Evolutionary conservation across 2,329 filamentous ascomycete species (phyloP).

Genomic region (Cercospora citrullina): DNA sequence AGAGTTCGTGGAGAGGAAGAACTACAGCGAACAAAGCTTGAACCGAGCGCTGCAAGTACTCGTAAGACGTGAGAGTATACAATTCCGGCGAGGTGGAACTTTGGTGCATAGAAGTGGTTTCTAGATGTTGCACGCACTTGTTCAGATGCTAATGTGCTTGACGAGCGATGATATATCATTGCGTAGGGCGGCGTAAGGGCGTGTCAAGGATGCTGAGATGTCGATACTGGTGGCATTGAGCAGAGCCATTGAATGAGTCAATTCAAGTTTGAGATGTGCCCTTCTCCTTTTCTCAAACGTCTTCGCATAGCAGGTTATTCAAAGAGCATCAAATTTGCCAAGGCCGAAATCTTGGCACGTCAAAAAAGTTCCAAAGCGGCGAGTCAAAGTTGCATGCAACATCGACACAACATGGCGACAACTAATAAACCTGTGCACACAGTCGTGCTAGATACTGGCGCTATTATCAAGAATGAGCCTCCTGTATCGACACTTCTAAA

Average conservation of each 20-base stretch:
- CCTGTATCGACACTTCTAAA: conserved; percentile 77
- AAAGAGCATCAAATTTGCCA: not conserved
- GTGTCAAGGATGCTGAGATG: not conserved
- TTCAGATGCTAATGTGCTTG: conserved; percentile 8
- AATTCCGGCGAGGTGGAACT: conserved; percentile 73
- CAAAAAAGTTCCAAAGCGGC: conserved; percentile 5
- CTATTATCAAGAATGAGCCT: conserved; percentile 90
- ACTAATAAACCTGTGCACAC: conserved; percentile 78
- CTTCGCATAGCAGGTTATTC: not conserved
- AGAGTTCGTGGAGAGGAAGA: conserved; percentile 89
- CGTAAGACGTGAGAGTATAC: conserved; percentile 82
- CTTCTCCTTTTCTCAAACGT: not conserved
- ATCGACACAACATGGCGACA: conserved; percentile 31
- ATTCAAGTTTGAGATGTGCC: not conserved
- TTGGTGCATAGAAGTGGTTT: conserved; percentile 71
- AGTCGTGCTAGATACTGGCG: conserved; percentile 85
- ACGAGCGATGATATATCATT: conserved; percentile 16
- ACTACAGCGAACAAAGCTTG: conserved; percentile 82
- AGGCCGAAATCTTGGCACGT: not conserved
- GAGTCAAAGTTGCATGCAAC: not conserved
- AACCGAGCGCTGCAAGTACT: conserved; percentile 82
- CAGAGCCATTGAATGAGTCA: not conserved
- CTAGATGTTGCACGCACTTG: not conserved
- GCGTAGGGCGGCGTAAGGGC: not conserved
- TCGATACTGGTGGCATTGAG: not conserved